A percentile compares a stretch with the other conserved stretches of the same genome.
Evolutionary conservation across 495 filamentous ascomycete species (phyloP).

Genomic region (Aspergillus sclerotioniger): DNA sequence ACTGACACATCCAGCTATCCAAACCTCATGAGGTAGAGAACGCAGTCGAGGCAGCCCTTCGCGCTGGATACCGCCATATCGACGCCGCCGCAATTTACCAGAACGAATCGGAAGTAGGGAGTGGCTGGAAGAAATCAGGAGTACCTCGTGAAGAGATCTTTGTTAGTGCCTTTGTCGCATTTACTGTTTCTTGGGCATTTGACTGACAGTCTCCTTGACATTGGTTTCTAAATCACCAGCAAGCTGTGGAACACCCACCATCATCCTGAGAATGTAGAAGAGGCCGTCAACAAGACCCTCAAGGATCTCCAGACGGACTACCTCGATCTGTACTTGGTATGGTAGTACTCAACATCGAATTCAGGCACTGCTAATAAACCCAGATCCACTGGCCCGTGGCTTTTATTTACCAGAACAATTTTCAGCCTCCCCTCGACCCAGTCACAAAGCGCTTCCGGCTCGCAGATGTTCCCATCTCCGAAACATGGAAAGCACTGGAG

Average conservation of each 20-base stretch:
- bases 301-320: constrained; percentile 45
- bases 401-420: constrained; percentile 64
- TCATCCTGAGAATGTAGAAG: constrained; percentile 38
- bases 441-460: constrained; percentile 35
- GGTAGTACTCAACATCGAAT: not conserved
- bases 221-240: constrained; percentile 32
- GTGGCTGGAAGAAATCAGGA: constrained; percentile 41
- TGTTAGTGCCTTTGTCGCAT: constrained; percentile 23
- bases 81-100: constrained; percentile 37
- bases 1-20: constrained; percentile 36
- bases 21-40: constrained; percentile 48
- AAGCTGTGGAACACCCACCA: constrained; percentile 48
- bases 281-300: constrained; percentile 42
- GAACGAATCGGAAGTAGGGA: constrained; percentile 46
- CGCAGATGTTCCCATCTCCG: constrained; percentile 31
- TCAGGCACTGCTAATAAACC: not conserved
- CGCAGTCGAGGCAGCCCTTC: constrained; percentile 48
- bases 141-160: constrained; percentile 43
- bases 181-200: not conserved
- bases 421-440: constrained; percentile 31
- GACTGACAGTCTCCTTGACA: not conserved
- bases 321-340: constrained; percentile 49
- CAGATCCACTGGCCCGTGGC: constrained; percentile 43
- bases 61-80: constrained; percentile 48
- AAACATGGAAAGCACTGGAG: constrained; percentile 73